Evolutionary conservation across 768 basidiomycete genomes (phyloP).

Genomic region (Lepiota brunneoincarnata): DNA sequence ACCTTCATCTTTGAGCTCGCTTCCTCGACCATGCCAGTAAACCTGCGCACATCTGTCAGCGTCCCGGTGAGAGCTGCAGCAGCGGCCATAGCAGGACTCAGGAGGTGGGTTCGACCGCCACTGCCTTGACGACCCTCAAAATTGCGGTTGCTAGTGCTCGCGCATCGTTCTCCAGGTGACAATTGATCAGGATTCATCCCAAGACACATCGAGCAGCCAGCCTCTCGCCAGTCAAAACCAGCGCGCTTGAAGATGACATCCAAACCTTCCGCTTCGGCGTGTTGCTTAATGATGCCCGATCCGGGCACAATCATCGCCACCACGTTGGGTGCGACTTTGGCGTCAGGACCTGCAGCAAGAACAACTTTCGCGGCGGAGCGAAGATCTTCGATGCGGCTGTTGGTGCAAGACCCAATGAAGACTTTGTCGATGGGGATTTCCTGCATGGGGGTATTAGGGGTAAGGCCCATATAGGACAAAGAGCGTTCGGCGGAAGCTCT

Average conservation of each 20-base stretch:
- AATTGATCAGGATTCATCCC: slow-evolving; percentile 96
- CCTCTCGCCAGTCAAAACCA: slow-evolving; percentile 94
- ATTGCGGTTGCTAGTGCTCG: slow-evolving; percentile 91
- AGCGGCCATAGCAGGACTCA: slow-evolving; percentile 91
- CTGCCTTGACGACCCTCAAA: slow-evolving; percentile 89
- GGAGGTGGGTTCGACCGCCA: slow-evolving; percentile 85
- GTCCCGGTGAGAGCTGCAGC: slow-evolving; percentile 86
- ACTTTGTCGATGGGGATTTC: slow-evolving; percentile 83
- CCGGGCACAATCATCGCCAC: slow-evolving; percentile 92
- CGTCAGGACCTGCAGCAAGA: slow-evolving; percentile 67
- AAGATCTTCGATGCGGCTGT: slow-evolving; percentile 90
- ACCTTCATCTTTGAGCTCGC: slow-evolving; percentile 63
- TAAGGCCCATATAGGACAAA: slow-evolving; percentile 85
- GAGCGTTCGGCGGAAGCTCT: slow-evolving; percentile 72
- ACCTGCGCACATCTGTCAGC: slow-evolving; percentile 81
- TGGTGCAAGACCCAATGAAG: slow-evolving; percentile 94
- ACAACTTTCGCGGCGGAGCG: slow-evolving; percentile 82
- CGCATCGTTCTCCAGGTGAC: slow-evolving; percentile 78
- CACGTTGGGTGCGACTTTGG: slow-evolving; percentile 71
- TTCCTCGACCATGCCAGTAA: slow-evolving; percentile 48
- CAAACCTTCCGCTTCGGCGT: slow-evolving; percentile 87
- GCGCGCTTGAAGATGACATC: slow-evolving; percentile 85
- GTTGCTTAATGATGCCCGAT: slow-evolving; percentile 86
- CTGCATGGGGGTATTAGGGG: slow-evolving; percentile 75
- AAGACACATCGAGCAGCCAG: slow-evolving; percentile 94